Percentiles rank a stretch among this genome's conserved stretches.
Evolutionary conservation across 352 stramenopile genomes (phyloP).

Genomic region (Globisporangium canariense): DNA sequence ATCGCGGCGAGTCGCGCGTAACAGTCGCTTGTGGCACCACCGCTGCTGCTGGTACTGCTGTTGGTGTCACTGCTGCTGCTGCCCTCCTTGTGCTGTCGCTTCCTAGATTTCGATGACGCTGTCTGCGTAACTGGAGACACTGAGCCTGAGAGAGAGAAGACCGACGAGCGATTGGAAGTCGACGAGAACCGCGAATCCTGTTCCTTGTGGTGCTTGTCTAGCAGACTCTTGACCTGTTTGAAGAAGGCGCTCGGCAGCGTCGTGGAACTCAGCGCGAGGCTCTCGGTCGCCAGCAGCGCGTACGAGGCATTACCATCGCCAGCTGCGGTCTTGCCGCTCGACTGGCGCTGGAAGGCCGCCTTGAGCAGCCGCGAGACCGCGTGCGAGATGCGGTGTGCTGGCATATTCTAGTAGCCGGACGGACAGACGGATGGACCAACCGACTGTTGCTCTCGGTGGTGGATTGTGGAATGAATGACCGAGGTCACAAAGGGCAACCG

Average conservation of each 20-base stretch:
- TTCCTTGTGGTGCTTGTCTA: conserved; percentile 10
- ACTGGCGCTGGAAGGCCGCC: conserved; percentile 34
- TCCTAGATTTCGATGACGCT: conserved; percentile 1
- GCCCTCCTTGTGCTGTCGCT: conserved; percentile 7
- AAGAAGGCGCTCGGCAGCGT: conserved; percentile 35
- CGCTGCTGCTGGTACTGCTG: conserved; percentile 14
- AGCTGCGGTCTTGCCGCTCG: conserved; percentile 12
- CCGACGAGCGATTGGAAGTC: not conserved
- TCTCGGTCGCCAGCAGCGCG: conserved; percentile 18
- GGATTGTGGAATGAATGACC: conserved; percentile 7
- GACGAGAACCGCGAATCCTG: conserved; percentile 14
- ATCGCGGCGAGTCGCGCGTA: conserved; percentile 21
- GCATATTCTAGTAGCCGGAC: not conserved
- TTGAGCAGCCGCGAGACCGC: conserved; percentile 35
- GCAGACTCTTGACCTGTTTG: conserved; percentile 19
- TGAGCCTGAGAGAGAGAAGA: conserved; percentile 8
- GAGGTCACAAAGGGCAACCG: not conserved
- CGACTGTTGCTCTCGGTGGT: not conserved
- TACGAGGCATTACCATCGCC: conserved; percentile 16
- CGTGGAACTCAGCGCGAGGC: conserved; percentile 1
- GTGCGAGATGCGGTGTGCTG: conserved; percentile 37
- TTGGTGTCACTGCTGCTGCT: conserved; percentile 18
- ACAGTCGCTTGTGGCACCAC: not conserved
- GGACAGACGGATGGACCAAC: too few species aligned
- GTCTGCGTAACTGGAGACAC: conserved; percentile 18